Base-by-base conservation (phyloP, 116 monocot species). In the Dioscorea cayenensis region DNA sequence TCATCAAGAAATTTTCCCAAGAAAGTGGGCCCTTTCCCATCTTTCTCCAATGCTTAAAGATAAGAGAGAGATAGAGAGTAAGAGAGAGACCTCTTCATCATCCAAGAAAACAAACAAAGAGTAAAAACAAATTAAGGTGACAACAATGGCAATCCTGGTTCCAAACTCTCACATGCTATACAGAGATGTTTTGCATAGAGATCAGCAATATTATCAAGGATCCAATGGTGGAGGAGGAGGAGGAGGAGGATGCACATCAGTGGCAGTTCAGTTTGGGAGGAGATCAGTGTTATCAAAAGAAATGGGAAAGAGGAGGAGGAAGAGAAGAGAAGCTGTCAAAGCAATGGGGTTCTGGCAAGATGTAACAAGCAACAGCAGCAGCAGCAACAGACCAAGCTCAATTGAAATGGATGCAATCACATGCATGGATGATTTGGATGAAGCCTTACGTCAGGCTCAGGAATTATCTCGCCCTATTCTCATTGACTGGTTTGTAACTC, bases 371-470 rank as follows among this genome's bases (percentile, higher is more conserved):
- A 25, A 1, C 25, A 25, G 32, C 32, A 73, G 32, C 25, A 25
- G 25, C 25, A 25, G 32, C 32, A 32, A 32, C 32, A 32, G 70
- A 76, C 89, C 92, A 27, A 37, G 72, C 6, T 76, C 86, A 19
- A 59, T 91, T 27, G 85, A 89, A 71, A 86, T 95, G 95, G 88
- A 86, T 63, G 62, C 80, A 63, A 92, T 95, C 23, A 27, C 49
- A 9, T 68, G 72, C 20, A 72, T 73, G 52, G 95, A 95, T 28
- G 81, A 92, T 62, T 67, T 95, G 28, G 95, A 95, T 61, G 69
- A 80, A 28, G 73, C 83, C 25, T 80, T 95, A 28, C 59, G 69
- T 52, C 68, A 38, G 18, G 76, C 95, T 2, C 37, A 82, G 75
- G 87, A 90, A 79, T 66, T 71, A 18, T 73, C 79, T 22, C 79